Evolutionary conservation across 768 basidiomycete genomes (phyloP).

Genomic region (Rhizopogon vinicolor): DNA sequence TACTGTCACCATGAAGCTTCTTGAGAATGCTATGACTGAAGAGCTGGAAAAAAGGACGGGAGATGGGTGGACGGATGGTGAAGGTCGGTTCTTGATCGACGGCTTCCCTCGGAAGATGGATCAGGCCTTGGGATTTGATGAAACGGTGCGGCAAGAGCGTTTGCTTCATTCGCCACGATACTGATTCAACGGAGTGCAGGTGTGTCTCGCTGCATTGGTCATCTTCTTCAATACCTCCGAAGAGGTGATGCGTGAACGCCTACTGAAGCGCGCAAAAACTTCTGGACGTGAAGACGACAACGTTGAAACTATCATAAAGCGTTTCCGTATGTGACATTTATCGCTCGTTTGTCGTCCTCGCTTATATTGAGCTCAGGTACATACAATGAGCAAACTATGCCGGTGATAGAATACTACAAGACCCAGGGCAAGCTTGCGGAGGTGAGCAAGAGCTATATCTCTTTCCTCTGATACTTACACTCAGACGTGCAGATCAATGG

Average conservation of each 20-base stretch:
- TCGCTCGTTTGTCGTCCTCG: not conserved
- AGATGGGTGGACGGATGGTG: constrained; percentile 63
- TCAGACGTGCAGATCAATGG: constrained; percentile 54
- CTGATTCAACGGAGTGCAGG: constrained; percentile 35
- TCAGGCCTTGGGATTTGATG: constrained; percentile 89
- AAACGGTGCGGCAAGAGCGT: constrained; percentile 49
- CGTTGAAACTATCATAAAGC: constrained; percentile 88
- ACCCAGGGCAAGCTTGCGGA: constrained; percentile 67
- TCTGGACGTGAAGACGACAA: constrained; percentile 97
- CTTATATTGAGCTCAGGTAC: not conserved
- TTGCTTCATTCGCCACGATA: not conserved
- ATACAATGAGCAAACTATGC: constrained; percentile 62
- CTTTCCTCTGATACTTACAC: not conserved
- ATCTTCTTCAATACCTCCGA: constrained; percentile 88
- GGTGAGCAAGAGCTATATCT: constrained; percentile 37
- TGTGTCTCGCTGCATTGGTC: constrained; percentile 75
- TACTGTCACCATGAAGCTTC: constrained; percentile 93
- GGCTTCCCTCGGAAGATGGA: constrained; percentile 99
- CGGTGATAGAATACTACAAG: constrained; percentile 84
- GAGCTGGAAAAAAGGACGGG: constrained; percentile 43
- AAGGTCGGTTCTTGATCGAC: constrained; percentile 89
- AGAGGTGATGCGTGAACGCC: constrained; percentile 78
- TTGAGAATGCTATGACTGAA: constrained; percentile 85
- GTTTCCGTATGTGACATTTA: constrained; percentile 70
- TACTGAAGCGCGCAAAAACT: constrained; percentile 89